These are phyloP conservation scores for Magnolia officinalis DNA, from an alignment of 164 flowering plant genomes.

Conservation along the genomic window DNA sequence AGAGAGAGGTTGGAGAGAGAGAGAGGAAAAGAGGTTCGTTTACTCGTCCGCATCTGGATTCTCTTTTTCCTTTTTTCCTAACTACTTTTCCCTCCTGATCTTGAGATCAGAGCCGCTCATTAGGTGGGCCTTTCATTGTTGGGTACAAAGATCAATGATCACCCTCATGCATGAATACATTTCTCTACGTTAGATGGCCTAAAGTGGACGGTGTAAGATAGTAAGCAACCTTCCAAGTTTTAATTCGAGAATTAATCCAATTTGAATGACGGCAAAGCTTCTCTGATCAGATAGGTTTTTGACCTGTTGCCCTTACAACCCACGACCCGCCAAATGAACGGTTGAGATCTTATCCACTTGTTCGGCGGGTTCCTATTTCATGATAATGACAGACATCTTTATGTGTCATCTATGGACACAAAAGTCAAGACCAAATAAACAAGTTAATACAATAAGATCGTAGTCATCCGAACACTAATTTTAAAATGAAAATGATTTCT, in stretches of 20 bases:
- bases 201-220: neutral
- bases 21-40: neutral
- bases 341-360: neutral
- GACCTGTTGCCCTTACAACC: too few relatives aligned
- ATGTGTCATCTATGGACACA: neutral
- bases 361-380: neutral
- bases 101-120: neutral
- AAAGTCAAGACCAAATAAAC: neutral
- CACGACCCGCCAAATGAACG: neutral
- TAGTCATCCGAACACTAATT: neutral
- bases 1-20: neutral
- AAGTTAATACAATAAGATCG: neutral
- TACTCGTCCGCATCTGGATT: slow-evolving; percentile 1
- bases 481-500: too few relatives aligned
- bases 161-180: too few relatives aligned
- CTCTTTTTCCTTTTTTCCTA: neutral
- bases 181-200: neutral
- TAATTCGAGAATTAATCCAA: too few relatives aligned
- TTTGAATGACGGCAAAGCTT: too few relatives aligned
- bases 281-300: too few relatives aligned
- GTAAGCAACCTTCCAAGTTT: too few relatives aligned
- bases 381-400: neutral
- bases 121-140: neutral
- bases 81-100: neutral
- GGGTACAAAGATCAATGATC: neutral